Conservation (phyloP, 768 basidiomycete genomes). For the Mycena amicta region DNA sequence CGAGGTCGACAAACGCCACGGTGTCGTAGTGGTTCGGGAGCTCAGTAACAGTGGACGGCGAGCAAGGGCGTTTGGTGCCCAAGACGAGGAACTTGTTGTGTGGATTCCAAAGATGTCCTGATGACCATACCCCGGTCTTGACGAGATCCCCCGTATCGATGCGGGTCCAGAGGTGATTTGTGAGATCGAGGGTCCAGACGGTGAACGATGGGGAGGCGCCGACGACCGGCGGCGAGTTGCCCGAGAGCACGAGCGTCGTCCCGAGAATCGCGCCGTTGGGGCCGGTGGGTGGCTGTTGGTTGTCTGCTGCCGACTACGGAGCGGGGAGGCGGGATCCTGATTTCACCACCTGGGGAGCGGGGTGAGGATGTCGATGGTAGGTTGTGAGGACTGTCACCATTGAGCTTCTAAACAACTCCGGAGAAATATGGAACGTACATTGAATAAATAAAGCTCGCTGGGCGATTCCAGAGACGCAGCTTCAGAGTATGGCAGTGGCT, state of each 20-base stretch:
- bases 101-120: conserved; percentile 9
- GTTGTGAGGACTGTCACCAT: neutral
- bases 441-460: conserved; percentile 12
- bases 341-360: conserved; percentile 1
- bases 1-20: conserved; percentile 18
- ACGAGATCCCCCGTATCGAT: conserved; percentile 11
- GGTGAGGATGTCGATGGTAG: conserved; percentile 10
- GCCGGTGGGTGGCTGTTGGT: conserved; percentile 6
- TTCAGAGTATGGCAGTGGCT: conserved; percentile 13
- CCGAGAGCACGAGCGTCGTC: conserved; percentile 16
- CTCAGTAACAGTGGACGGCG: neutral
- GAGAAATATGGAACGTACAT: conserved; percentile 6
- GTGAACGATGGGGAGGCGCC: conserved; percentile 2
- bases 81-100: conserved; percentile 20
- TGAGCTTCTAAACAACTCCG: neutral
- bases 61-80: conserved; percentile 3
- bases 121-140: conserved; percentile 14
- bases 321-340: neutral
- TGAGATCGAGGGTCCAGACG: conserved; percentile 19
- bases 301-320: neutral
- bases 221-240: conserved; percentile 1
- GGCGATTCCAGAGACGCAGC: neutral
- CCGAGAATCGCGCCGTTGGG: conserved; percentile 19
- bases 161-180: conserved; percentile 5
- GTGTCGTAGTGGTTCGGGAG: conserved; percentile 4